Base-by-base conservation (phyloP, 2,329 filamentous ascomycete species). In the Hypoxylon sp. region DNA sequence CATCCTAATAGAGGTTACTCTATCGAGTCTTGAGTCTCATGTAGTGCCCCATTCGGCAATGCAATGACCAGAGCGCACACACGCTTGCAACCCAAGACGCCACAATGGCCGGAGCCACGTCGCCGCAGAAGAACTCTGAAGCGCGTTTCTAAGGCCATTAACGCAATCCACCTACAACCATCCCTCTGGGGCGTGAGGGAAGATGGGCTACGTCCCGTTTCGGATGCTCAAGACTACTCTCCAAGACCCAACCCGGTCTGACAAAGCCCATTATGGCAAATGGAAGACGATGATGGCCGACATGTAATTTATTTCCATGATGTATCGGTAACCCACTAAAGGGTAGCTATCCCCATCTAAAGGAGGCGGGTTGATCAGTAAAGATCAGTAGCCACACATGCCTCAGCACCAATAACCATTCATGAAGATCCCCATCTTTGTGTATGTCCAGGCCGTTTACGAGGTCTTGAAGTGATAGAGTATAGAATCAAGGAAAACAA, bases 331-430 rank as follows among this genome's bases (percentile, higher is more conserved):
- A 41, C 4, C 7, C 3, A 53, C 55, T 48, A 48, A 64, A 59
- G 46, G 48, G 61, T 30, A 45, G 53, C 55, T 64, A 49, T 55
- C 61, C 55, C 61, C 53, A 48, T 41, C 61, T 55, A 64, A 59
- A 59, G 61, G 52, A 59, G 55, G 61, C 48, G 55, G 49, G 61
- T 64, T 64, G 48, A 41, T 21, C 53, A 5, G 38, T 3, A 52
- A 41, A n/a, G 55, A 13, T 49, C 55, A 55, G 55, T 55, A 59
- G 55, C 38, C 36, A 49, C 61, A 49, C 61, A 59, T 64, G 55
- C 48, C 41, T 36, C 55, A 53, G 55, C 52, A 28, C 53, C 48
- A n/a, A 48, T 28, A n/a, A 48, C 14, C 36, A 14, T 28, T 28
- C 48, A 46, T 38, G 52, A 5, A 11, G 25, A 34, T 23, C 53